These are phyloP conservation scores for Annulohypoxylon moriforme DNA, from an alignment of 495 filamentous ascomycete genomes.

Conservation along the genomic window DNA sequence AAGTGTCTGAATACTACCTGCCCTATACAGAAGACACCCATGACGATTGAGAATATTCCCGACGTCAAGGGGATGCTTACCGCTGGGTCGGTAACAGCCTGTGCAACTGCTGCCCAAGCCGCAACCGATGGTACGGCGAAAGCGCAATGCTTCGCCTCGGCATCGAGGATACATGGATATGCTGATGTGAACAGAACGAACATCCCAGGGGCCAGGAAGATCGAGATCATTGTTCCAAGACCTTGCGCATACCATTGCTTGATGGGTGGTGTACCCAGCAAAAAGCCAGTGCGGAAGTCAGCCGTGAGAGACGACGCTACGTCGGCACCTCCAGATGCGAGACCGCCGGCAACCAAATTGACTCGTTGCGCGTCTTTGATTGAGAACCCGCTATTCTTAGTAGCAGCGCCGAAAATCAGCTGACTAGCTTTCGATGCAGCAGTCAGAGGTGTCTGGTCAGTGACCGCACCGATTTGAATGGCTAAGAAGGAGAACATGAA, in stretches of 20 bases:
- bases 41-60: constrained; percentile 67
- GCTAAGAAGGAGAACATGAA: constrained; percentile 77
- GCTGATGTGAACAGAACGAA: constrained; percentile 73
- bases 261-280: constrained; percentile 69
- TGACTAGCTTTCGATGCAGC: constrained; percentile 75
- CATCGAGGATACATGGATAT: constrained; percentile 71
- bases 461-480: constrained; percentile 71
- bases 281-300: constrained; percentile 73
- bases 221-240: constrained; percentile 67
- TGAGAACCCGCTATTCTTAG: constrained; percentile 59
- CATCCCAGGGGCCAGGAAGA: constrained; percentile 72
- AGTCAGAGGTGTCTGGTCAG: constrained; percentile 72
- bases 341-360: constrained; percentile 71
- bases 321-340: constrained; percentile 68
- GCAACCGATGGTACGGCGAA: constrained; percentile 71
- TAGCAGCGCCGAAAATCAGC: constrained; percentile 72
- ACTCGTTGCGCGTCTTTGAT: constrained; percentile 65
- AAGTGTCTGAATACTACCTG: constrained; percentile 69
- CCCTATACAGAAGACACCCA: constrained; percentile 61
- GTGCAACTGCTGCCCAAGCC: constrained; percentile 73
- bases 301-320: constrained; percentile 62
- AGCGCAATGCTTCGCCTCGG: constrained; percentile 56
- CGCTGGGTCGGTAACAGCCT: constrained; percentile 69
- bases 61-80: constrained; percentile 67
- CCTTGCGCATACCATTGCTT: constrained; percentile 74